Percentiles rank a stretch among this genome's conserved stretches.
Evolutionary conservation across 2,329 filamentous ascomycete species (phyloP).

Genomic region (Epichloe festucae): DNA sequence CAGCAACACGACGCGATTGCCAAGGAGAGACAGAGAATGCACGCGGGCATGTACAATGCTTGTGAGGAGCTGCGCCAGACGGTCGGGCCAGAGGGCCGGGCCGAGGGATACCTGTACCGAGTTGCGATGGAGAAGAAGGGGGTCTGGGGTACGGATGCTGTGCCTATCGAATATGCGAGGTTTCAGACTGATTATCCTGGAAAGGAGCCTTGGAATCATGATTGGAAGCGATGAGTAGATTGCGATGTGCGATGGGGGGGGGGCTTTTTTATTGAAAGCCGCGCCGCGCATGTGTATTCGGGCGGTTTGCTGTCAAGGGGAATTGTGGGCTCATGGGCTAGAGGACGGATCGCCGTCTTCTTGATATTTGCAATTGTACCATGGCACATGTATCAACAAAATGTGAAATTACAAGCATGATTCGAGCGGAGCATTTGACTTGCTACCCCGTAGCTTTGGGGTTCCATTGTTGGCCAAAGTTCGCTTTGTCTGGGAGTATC

Average conservation of each 20-base stretch:
- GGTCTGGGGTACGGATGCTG: slow-evolving; percentile 54
- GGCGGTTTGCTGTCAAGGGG: background rate
- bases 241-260: background rate
- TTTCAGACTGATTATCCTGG: slow-evolving; percentile 73
- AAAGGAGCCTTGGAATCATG: slow-evolving; percentile 79
- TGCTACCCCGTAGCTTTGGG: too few species aligned
- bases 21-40: slow-evolving; percentile 62
- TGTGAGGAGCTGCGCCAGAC: slow-evolving; percentile 69
- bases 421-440: too few species aligned
- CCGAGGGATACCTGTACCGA: slow-evolving; percentile 65
- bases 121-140: slow-evolving; percentile 87
- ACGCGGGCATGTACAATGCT: slow-evolving; percentile 70
- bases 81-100: slow-evolving; percentile 40
- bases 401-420: background rate
- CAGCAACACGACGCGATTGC: slow-evolving; percentile 52
- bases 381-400: background rate
- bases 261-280: background rate
- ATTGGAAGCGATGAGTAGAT: slow-evolving; percentile 55
- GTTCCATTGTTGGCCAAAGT: too few species aligned
- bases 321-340: background rate
- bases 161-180: slow-evolving; percentile 87
- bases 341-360: too few species aligned
- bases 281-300: background rate
- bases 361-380: background rate
- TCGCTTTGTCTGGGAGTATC: too few species aligned